phyloP scores from a whole-genome alignment of 202 grass and related monocot species.

The Dendrocalamus latiflorus region DNA sequence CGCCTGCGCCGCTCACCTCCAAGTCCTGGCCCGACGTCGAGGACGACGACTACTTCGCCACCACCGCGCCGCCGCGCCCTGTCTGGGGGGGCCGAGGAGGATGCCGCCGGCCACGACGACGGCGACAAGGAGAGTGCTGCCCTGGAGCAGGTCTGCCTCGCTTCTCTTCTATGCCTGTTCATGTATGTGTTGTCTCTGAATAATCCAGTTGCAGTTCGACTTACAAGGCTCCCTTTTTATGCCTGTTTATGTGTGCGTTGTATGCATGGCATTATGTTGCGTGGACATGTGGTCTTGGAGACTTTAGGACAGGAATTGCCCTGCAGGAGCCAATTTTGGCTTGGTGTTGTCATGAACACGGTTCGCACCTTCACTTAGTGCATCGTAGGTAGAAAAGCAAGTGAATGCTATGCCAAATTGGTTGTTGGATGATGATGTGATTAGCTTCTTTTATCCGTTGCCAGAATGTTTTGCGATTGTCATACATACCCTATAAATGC shows the following conservation, averaged over 20 bases:
- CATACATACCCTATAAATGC: background rate
- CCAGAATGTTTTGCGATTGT: background rate
- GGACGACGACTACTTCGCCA: no score
- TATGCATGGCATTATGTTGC: background rate
- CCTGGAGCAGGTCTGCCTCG: slow-evolving; percentile 33
- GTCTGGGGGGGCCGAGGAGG: slow-evolving; percentile 38
- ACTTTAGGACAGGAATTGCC: background rate
- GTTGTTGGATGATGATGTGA: background rate
- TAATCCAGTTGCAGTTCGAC: background rate
- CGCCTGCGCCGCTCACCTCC: slow-evolving; percentile 44
- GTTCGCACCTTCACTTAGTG: background rate
- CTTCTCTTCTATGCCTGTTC: background rate
- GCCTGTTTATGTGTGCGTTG: background rate
- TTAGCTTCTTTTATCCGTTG: background rate
- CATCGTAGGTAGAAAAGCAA: background rate
- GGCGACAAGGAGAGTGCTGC: slow-evolving; percentile 29
- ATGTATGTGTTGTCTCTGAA: no score
- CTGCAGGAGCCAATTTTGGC: background rate
- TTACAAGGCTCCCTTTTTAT: background rate
- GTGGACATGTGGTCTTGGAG: background rate
- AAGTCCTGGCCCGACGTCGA: slow-evolving; percentile 92
- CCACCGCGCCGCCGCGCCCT: slow-evolving; percentile 57
- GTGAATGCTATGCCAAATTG: background rate
- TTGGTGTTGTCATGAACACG: background rate
- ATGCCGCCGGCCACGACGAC: slow-evolving; percentile 16